Evolutionary conservation across 2,329 filamentous ascomycete genomes (phyloP), one percentile per base, ranked within the genome.

Genomic region (Pseudophaeomoniella oleicola): DNA sequence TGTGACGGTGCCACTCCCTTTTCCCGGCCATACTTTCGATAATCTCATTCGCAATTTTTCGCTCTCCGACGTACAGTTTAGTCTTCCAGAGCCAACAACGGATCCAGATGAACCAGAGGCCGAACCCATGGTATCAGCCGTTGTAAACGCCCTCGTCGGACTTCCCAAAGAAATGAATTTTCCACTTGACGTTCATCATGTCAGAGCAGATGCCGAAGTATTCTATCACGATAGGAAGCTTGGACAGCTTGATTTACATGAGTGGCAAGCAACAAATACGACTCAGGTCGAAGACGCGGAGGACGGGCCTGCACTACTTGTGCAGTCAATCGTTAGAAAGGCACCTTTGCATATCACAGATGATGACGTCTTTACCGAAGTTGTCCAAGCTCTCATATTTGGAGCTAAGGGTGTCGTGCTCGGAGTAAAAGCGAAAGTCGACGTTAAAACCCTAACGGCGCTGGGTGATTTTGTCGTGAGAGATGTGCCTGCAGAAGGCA

Each of bases 121-220:
- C 3, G 73, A 80, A 37, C 86, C 87, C 6, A 77, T 72, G 37
- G 77, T 98, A 12, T 93, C 85, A 18, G 87, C 87, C 3, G 78
- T 79, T 14, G 80, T 94, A 32, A 67, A 82, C 41, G 87, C 87
- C 9, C 65, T 87, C 13, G 79, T 92, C 16, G 75, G 67, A 9
- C 57, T 96, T 19, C 90, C 90, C 0, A 70, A 82, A 31, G 81
- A 94, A 53, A 79, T 96, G 68, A 86, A 93, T 50, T 80, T 96
- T 45, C 73, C 78, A 35, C 62, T 98, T 36, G 75, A 81, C 42
- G 83, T 96, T 30, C 77, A 77, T 27, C 71, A 69, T 39, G 74
- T 98, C 34, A 73, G 76, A 37, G 85, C 88, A 2, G 71, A 72
- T 37, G 80, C 86, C 3, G 76, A 93, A 52, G 78, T 96, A 3